Conservation (phyloP, 2,329 filamentous ascomycete species). For the Fusarium sp. region DNA sequence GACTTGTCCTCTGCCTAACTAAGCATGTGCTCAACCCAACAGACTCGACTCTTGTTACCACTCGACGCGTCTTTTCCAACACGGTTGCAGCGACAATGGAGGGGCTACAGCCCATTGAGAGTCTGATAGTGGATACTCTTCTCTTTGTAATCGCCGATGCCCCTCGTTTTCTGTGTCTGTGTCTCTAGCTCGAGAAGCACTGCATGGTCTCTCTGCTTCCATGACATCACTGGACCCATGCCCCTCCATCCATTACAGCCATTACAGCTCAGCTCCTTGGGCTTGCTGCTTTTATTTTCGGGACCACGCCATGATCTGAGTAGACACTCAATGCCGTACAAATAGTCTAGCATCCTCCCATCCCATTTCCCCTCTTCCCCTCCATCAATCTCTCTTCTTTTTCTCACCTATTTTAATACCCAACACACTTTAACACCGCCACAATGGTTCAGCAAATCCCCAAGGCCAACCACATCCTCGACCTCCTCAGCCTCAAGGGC, state of each 20-base stretch:
- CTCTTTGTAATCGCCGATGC: constrained; percentile 27
- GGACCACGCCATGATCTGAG: constrained; percentile 9
- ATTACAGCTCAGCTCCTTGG: background rate
- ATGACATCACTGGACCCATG: constrained; percentile 42
- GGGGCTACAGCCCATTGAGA: constrained; percentile 3
- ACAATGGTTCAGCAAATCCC: constrained; percentile 66
- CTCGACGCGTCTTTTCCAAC: constrained; percentile 29
- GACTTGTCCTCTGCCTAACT: background rate
- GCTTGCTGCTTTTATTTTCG: constrained; percentile 19
- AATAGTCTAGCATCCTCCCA: constrained; percentile 21
- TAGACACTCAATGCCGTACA: constrained; percentile 1
- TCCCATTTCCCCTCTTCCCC: background rate
- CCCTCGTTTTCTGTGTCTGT: background rate
- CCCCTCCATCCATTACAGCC: constrained; percentile 17
- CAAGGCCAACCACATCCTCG: constrained; percentile 64
- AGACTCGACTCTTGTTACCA: background rate
- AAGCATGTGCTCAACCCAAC: constrained; percentile 3
- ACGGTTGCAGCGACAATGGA: background rate
- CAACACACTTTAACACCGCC: constrained; percentile 1
- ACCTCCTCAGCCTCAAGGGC: constrained; percentile 76
- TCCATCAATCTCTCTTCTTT: background rate
- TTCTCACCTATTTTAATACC: background rate
- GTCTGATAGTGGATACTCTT: background rate
- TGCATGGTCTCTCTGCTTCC: background rate
- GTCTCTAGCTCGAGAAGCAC: background rate